These are phyloP conservation scores for Agaricus bisporus DNA, from an alignment of 768 basidiomycete species.

Conservation along the genomic window DNA sequence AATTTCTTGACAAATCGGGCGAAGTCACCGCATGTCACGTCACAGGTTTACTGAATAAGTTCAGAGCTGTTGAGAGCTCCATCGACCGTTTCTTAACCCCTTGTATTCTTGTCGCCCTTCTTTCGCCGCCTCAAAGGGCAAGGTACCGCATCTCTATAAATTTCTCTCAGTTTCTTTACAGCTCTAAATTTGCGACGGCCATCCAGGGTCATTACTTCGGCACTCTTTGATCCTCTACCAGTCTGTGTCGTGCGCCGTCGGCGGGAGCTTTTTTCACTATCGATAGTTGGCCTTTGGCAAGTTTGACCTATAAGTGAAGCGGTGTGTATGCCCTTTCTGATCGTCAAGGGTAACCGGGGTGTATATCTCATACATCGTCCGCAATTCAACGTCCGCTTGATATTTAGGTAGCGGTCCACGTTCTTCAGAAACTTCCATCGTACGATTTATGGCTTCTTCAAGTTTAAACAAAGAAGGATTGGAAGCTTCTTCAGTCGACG, in stretches of 20 bases:
- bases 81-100: neutral
- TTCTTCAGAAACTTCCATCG: constrained; percentile 1
- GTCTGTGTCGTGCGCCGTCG: neutral
- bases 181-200: neutral
- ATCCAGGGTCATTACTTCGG: neutral
- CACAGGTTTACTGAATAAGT: constrained; percentile 9
- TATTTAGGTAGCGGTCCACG: constrained; percentile 3
- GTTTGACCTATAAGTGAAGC: neutral
- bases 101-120: neutral
- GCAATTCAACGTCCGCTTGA: neutral
- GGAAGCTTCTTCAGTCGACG: constrained; percentile 25
- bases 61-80: constrained; percentile 6
- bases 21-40: constrained; percentile 11
- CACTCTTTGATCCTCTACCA: neutral
- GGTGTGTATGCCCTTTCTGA: neutral
- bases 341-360: too few species aligned
- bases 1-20: constrained; percentile 4
- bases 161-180: neutral
- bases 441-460: constrained; percentile 8
- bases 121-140: neutral
- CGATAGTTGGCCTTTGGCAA: neutral
- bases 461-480: constrained; percentile 23
- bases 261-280: neutral
- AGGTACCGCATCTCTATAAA: neutral
- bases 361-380: neutral